Conservation (phyloP, 306 rosid genomes). For the Corylus heterophylla region DNA sequence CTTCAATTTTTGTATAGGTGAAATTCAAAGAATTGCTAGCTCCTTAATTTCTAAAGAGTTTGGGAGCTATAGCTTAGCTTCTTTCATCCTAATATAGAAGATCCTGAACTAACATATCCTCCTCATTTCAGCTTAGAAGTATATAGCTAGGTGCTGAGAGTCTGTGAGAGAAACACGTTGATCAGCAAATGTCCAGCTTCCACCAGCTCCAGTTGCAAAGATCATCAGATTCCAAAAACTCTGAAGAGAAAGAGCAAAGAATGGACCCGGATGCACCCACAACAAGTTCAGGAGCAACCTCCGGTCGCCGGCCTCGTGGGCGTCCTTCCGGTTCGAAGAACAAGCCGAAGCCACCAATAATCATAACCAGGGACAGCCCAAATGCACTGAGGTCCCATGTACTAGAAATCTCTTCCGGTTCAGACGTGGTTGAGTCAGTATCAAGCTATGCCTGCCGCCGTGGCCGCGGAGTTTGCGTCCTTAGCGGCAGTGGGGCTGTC, state of each 20-base stretch:
- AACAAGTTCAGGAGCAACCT: slow-evolving; percentile 24
- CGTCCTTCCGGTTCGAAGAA: slow-evolving; percentile 42
- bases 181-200: slow-evolving; percentile 25
- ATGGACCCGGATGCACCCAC: slow-evolving; percentile 20
- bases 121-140: background rate
- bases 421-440: slow-evolving; percentile 38
- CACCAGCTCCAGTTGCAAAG: slow-evolving; percentile 36
- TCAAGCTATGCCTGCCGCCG: slow-evolving; percentile 31
- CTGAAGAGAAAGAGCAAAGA: slow-evolving; percentile 19
- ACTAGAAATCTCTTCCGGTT: slow-evolving; percentile 33
- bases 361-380: slow-evolving; percentile 36
- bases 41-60: background rate
- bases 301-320: slow-evolving; percentile 29
- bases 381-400: slow-evolving; percentile 39
- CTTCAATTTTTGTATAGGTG: background rate
- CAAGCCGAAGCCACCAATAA: slow-evolving; percentile 37
- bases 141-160: background rate
- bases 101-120: background rate
- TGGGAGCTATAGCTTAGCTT: background rate
- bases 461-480: slow-evolving; percentile 39
- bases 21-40: background rate
- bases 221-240: slow-evolving; percentile 19
- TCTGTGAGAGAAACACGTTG: background rate
- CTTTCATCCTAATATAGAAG: background rate
- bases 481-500: slow-evolving; percentile 37